Evolutionary conservation across 2,329 filamentous ascomycete genomes (phyloP).

Genomic region (Paraphoma sp.): DNA sequence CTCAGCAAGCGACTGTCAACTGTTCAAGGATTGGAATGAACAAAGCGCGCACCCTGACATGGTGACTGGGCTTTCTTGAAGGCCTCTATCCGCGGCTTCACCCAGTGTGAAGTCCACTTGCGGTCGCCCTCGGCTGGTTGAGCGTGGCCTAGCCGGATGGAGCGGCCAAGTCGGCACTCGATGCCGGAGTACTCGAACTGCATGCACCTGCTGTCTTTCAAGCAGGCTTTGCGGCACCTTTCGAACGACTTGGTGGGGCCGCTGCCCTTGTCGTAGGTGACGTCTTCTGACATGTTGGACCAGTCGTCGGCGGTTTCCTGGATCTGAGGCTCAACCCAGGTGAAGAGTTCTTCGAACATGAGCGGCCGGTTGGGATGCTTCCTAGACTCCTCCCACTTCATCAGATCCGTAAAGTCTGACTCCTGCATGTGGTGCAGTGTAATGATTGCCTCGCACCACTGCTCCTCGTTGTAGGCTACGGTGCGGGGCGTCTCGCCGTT

Average conservation of each 20-base stretch:
- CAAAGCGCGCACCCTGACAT: constrained; percentile 41
- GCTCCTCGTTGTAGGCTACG: constrained; percentile 45
- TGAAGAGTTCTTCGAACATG: constrained; percentile 44
- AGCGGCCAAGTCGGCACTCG: constrained; percentile 35
- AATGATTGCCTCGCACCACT: constrained; percentile 54
- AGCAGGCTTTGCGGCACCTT: constrained; percentile 36
- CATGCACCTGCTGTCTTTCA: constrained; percentile 36
- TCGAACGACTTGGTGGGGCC: constrained; percentile 33
- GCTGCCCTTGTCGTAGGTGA: constrained; percentile 25
- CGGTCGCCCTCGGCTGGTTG: constrained; percentile 26
- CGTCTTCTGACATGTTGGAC: constrained; percentile 42
- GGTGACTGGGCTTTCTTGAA: constrained; percentile 38
- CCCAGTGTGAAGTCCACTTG: constrained; percentile 42
- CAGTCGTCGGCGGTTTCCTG: constrained; percentile 36
- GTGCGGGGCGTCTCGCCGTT: constrained; percentile 52
- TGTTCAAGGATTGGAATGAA: constrained; percentile 43
- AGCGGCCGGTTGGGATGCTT: constrained; percentile 32
- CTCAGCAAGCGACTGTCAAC: not conserved
- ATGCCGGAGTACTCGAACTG: constrained; percentile 40
- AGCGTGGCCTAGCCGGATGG: constrained; percentile 37
- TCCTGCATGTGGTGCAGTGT: constrained; percentile 46
- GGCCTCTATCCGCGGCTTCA: constrained; percentile 33
- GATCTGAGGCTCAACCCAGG: constrained; percentile 34
- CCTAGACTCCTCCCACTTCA: constrained; percentile 35
- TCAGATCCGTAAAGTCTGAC: constrained; percentile 35